Evolutionary conservation across 148 eudicot genomes (phyloP).

Genomic region (Fagopyrum esculentum): DNA sequence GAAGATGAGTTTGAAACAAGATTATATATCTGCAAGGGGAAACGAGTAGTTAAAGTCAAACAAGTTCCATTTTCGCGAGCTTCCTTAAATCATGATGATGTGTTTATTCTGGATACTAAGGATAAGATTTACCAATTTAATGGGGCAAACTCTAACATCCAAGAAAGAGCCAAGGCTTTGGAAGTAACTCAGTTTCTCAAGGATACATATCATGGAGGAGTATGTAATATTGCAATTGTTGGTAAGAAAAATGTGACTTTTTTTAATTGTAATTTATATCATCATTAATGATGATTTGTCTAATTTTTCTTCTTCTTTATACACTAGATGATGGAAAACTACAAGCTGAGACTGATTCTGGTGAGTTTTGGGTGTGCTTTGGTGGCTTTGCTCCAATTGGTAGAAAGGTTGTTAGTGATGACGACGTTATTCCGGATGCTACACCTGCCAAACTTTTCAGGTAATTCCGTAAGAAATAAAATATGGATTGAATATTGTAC

Average conservation of each 20-base stretch:
- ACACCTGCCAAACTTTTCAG: slow-evolving; percentile 65
- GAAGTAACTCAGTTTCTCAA: slow-evolving; percentile 89
- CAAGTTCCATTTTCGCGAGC: slow-evolving; percentile 99
- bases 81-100: slow-evolving; percentile 93
- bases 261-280: too few species aligned
- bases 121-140: slow-evolving; percentile 96
- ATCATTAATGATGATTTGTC: not conserved
- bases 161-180: slow-evolving; percentile 96
- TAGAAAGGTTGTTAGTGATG: slow-evolving; percentile 80
- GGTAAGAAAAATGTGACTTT: slow-evolving; percentile 11
- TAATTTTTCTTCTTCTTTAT: not conserved
- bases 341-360: slow-evolving; percentile 95
- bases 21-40: slow-evolving; percentile 85
- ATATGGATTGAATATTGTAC: too few species aligned
- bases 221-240: slow-evolving; percentile 86
- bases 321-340: slow-evolving; percentile 86
- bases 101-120: slow-evolving; percentile 84
- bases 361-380: slow-evolving; percentile 94
- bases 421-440: slow-evolving; percentile 75
- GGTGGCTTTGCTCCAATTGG: slow-evolving; percentile 99
- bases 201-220: slow-evolving; percentile 84
- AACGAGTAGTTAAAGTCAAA: slow-evolving; percentile 77
- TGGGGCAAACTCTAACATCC: slow-evolving; percentile 97
- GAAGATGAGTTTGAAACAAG: slow-evolving; percentile 95
- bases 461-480: slow-evolving; percentile 21